Conservation (phyloP, 78 protist species). For the Guillardia theta region DNA sequence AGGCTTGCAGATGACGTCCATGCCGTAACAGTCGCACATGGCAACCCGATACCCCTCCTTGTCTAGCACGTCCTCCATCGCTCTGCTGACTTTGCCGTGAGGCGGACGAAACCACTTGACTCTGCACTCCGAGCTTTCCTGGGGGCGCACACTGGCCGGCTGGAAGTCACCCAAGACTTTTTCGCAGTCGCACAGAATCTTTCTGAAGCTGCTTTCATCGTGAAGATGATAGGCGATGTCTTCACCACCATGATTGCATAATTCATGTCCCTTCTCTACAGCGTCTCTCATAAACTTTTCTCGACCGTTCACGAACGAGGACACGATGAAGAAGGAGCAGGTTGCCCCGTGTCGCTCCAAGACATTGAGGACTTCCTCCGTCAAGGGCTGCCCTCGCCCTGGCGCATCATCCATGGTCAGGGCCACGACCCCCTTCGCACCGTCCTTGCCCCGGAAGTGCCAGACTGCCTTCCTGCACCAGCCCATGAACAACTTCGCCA, state of each 20-base stretch:
- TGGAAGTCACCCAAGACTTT: background rate
- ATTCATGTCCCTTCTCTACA: background rate
- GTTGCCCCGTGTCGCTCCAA: background rate
- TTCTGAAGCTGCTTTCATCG: background rate
- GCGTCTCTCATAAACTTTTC: background rate
- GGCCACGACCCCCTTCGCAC: background rate
- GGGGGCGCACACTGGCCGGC: background rate
- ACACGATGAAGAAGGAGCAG: background rate
- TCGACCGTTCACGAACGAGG: background rate
- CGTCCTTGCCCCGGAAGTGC: background rate
- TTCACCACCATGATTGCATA: background rate
- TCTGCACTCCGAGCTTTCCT: background rate
- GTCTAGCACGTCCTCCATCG: background rate
- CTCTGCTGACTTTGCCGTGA: background rate
- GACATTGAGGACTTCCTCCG: background rate
- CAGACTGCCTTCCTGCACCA: background rate
- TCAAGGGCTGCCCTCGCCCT: background rate
- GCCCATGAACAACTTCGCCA: background rate
- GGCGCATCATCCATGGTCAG: constrained; percentile 9
- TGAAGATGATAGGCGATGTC: background rate
- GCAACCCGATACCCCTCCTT: background rate
- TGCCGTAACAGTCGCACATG: background rate
- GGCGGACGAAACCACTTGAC: background rate
- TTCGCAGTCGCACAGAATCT: background rate
- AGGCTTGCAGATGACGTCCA: background rate